Conservation (phyloP, 2,329 filamentous ascomycete species). For the Penicillium vulpinum region DNA sequence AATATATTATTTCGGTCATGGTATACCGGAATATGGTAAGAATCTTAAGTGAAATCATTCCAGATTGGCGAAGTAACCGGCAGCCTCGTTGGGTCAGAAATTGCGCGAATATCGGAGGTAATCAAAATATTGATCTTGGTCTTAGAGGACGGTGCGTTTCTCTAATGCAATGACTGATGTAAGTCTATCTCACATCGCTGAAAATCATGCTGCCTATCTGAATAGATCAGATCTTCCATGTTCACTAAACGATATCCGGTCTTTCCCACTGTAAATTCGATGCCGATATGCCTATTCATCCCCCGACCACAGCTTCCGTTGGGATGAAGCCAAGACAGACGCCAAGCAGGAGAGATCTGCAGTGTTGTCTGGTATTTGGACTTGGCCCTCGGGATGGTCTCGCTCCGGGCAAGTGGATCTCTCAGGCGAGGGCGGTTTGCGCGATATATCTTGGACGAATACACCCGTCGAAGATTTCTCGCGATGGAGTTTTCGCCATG, state of each 20-base stretch:
- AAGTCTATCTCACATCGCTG: not conserved
- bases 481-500: not conserved
- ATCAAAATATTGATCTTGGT: not conserved
- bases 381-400: not conserved
- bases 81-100: not conserved
- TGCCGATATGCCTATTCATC: not conserved
- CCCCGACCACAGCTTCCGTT: not conserved
- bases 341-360: constrained; percentile 2
- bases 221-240: not conserved
- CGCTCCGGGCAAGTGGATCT: not conserved
- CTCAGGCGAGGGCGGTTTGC: not conserved
- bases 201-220: not conserved
- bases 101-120: not conserved
- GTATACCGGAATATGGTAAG: not conserved
- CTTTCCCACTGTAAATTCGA: not conserved
- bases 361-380: not conserved
- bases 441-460: not conserved
- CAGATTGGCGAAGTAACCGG: not conserved
- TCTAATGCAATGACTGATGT: not conserved
- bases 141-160: not conserved
- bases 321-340: constrained; percentile 1
- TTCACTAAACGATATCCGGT: not conserved
- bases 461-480: not conserved
- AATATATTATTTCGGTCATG: not conserved
- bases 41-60: not conserved